Base-by-base conservation (phyloP, 352 stramenopile genomes). In the Pythium guiyangense region DNA sequence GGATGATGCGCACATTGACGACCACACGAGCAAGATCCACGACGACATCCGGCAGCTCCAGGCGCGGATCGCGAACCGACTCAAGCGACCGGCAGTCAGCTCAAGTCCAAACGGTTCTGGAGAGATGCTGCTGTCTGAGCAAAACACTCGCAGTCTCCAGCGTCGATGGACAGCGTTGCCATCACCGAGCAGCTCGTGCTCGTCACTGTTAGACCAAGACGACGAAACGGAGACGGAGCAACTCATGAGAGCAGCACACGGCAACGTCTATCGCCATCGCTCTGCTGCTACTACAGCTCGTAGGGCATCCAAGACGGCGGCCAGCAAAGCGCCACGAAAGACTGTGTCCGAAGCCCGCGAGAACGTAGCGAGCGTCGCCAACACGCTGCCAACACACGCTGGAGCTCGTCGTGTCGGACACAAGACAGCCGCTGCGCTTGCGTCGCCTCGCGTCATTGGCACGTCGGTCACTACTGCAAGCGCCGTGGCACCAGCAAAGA, bases 11-110 rank as follows among this genome's bases (percentile, higher is more conserved):
- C 54, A 40, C 18, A 76, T 92, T 20, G 77, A 92, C 18, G 66
- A 68, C 6, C 79, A 81, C 40, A 82, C 79, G 1, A 84, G 51
- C 44, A 88, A 78, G 27, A 69, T 93, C 27, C 83, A 90, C 54
- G 77, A 86, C 52, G 83, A 93, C 52, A 84, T 92, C 40, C 74
- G 76, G 17, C 53, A 77, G 14, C 62, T 94, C 4, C 84, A 94
- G 45, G 67, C 87, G 25, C 66, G 79, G 1, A 84, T 94, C 42
- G 70, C 76, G 11, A 76, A 77, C 39, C 68, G 79, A 15, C 67
- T 92, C 6, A 69, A 86, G 42, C 77, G 88, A 46, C 57, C 60
- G 2, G 64, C 74, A 29, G 46, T 35, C 6, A n/a, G 4, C 29
- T 17, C 40, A 37, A 22, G 6, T 22, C 15, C 14, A 6, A 20